phyloP scores from a whole-genome alignment of 768 basidiomycete species.

The Panaeolus cyanescens region DNA sequence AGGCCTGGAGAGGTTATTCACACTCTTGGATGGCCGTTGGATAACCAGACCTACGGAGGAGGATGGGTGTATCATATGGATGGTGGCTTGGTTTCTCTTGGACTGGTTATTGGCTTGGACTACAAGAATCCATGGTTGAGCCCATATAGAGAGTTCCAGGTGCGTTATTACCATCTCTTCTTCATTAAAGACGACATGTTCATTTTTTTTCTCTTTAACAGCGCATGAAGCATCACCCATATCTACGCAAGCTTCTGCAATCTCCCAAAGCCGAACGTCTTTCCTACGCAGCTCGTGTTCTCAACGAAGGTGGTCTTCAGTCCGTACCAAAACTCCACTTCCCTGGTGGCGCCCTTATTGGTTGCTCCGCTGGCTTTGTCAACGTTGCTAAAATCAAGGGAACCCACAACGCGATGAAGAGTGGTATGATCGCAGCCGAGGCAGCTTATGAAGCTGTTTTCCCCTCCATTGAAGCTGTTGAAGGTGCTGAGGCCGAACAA shows the following conservation, averaged over 20 bases:
- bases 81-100: constrained; percentile 85
- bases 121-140: constrained; percentile 92
- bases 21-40: constrained; percentile 92
- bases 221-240: constrained; percentile 95
- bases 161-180: constrained; percentile 29
- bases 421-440: constrained; percentile 96
- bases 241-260: constrained; percentile 79
- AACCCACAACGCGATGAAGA: constrained; percentile 99
- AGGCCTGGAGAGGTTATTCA: constrained; percentile 85
- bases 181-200: constrained; percentile 1
- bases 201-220: constrained; percentile 7
- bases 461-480: constrained; percentile 11
- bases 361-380: constrained; percentile 94
- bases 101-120: constrained; percentile 91
- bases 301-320: constrained; percentile 95
- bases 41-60: constrained; percentile 84
- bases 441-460: constrained; percentile 70
- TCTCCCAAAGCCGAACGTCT: constrained; percentile 67
- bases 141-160: constrained; percentile 94
- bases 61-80: constrained; percentile 97
- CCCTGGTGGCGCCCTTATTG: constrained; percentile 93
- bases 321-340: constrained; percentile 83
- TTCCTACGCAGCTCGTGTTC: constrained; percentile 85
- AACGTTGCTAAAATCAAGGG: constrained; percentile 99
- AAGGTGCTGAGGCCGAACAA: constrained; percentile 7